Percentiles rank a stretch among this genome's conserved stretches.
Conservation (phyloP, 2,329 filamentous ascomycete species). For the Sporothrix schenckii region DNA sequence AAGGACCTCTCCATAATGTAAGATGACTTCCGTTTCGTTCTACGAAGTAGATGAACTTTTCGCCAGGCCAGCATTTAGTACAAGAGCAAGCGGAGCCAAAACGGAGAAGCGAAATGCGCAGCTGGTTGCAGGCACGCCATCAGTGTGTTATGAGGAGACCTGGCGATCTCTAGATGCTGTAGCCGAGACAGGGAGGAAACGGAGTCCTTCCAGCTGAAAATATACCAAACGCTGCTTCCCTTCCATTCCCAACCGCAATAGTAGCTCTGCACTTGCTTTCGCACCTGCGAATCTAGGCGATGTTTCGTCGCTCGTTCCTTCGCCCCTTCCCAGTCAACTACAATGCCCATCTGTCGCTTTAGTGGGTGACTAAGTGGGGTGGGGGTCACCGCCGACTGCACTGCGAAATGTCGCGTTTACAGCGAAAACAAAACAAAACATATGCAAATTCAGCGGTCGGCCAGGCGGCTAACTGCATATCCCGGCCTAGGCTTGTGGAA, state of each 20-base stretch:
- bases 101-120: not conserved
- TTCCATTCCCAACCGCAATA: not conserved
- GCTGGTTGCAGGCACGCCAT: not conserved
- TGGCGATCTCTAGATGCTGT: conserved; percentile 9
- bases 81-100: not conserved
- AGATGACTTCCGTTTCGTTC: not conserved
- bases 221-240: conserved; percentile 15
- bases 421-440: not conserved
- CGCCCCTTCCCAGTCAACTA: not conserved
- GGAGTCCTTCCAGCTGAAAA: not conserved
- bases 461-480: conserved; percentile 17
- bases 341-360: not conserved
- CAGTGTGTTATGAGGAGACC: not conserved
- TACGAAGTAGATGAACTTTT: not conserved
- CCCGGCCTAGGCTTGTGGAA: conserved; percentile 13
- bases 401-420: conserved; percentile 19
- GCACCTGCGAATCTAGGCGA: not conserved
- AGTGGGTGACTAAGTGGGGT: conserved; percentile 26
- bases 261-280: not conserved
- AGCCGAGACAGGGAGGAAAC: not conserved
- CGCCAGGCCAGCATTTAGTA: not conserved
- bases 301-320: conserved; percentile 20
- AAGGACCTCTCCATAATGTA: too few relatives aligned
- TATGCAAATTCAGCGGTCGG: conserved; percentile 13
- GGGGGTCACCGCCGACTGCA: conserved; percentile 12